A percentile compares a stretch with the other conserved stretches of the same genome.
These are phyloP conservation scores for Grigorovia humatica DNA, from an alignment of 805 yeast genomes.

Conservation along the genomic window DNA sequence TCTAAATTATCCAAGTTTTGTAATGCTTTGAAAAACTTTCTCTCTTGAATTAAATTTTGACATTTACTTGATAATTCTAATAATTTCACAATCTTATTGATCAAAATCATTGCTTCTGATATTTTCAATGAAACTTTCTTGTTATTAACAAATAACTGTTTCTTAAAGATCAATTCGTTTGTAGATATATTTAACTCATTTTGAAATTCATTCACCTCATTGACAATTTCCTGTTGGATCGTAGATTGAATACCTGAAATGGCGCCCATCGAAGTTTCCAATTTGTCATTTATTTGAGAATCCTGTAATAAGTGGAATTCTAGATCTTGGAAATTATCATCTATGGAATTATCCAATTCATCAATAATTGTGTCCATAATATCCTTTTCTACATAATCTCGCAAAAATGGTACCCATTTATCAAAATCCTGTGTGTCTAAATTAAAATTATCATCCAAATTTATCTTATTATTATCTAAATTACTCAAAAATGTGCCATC, in stretches of 20 bases:
- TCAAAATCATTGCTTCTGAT: conserved; percentile 57
- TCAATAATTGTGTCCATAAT: conserved; percentile 18
- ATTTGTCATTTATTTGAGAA: conserved; percentile 26
- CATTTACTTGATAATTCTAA: conserved; percentile 79
- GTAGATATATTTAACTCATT: conserved; percentile 55
- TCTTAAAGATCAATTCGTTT: conserved; percentile 48
- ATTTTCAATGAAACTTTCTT: conserved; percentile 60
- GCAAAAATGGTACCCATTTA: conserved; percentile 27
- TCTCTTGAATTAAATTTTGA: conserved; percentile 64
- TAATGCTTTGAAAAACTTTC: conserved; percentile 76
- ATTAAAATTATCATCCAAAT: conserved; percentile 5
- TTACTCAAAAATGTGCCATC: not conserved
- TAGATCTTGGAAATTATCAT: conserved; percentile 26
- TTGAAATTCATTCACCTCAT: conserved; percentile 48
- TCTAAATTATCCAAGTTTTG: conserved; percentile 70
- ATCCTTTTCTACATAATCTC: conserved; percentile 20
- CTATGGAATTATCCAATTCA: conserved; percentile 24
- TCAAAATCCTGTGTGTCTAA: conserved; percentile 23
- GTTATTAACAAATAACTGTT: conserved; percentile 46
- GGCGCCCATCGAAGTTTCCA: conserved; percentile 43
- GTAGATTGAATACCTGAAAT: conserved; percentile 51
- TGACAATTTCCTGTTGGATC: conserved; percentile 43
- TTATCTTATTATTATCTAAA: not conserved
- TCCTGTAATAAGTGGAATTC: conserved; percentile 26
- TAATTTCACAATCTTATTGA: conserved; percentile 67